phyloP scores from a whole-genome alignment of 23 red algal species.

The Pyropia yezoensis region DNA sequence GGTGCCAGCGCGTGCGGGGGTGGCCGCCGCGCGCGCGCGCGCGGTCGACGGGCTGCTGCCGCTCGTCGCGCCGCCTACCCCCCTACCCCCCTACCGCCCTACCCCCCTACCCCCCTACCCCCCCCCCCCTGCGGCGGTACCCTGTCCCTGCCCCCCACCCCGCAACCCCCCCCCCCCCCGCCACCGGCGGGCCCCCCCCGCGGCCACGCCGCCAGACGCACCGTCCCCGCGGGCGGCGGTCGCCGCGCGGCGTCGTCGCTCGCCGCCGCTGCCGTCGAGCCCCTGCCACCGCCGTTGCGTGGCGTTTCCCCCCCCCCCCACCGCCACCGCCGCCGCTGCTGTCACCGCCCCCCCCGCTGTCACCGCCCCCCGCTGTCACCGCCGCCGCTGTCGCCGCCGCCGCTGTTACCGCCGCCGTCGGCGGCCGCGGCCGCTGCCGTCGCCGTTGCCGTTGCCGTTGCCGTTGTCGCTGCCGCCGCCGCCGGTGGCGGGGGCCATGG shows the following conservation, averaged over 20 bases:
- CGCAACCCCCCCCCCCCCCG: too few species aligned
- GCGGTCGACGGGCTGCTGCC: too few species aligned
- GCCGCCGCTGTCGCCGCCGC: slow-evolving; percentile 1
- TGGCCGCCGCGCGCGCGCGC: too few species aligned
- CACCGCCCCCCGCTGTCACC: slow-evolving; percentile 9
- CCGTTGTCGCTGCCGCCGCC: neutral
- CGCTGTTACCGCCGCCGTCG: slow-evolving; percentile 15
- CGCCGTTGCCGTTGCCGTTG: neutral
- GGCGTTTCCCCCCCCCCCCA: neutral
- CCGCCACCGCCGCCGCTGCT: neutral
- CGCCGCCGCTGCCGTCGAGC: neutral
- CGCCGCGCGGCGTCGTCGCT: too few species aligned
- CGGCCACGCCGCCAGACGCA: neutral
- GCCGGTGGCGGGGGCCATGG: neutral
- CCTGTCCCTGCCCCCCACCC: too few species aligned
- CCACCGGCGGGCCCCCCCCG: neutral
- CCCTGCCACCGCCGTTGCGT: too few species aligned
- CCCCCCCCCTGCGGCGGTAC: too few species aligned
- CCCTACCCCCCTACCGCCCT: too few species aligned
- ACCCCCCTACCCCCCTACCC: too few species aligned
- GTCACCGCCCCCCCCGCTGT: slow-evolving; percentile 6
- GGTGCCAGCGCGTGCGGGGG: too few species aligned
- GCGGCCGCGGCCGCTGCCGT: slow-evolving; percentile 35
- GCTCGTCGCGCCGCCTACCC: too few species aligned
- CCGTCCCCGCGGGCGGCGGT: slow-evolving; percentile 5